Base-by-base conservation (phyloP, 2,329 filamentous ascomycete species). In the Cyphellophora attinorum region DNA sequence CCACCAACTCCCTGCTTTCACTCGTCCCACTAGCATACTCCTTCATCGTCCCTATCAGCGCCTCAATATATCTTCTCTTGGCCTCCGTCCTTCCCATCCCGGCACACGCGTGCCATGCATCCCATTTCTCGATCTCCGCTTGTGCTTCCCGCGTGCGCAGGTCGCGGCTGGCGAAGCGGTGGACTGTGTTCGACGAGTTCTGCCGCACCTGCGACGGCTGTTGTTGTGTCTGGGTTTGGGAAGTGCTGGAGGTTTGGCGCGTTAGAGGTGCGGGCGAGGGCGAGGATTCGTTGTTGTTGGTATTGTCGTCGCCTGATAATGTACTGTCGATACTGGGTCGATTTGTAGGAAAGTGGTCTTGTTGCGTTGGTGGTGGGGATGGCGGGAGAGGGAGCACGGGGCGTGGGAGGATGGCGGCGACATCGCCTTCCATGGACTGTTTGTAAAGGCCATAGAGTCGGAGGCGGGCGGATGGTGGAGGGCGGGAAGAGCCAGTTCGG, bases 391-490 rank as follows among this genome's bases (percentile, higher is more conserved):
- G 45, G 30, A 32, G 58, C 27, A 64, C 66, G 25, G 91, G 89
- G 29, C 86, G 75, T 51, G 89, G 80, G 81, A 95, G 93, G 32
- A 96, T 85, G 31, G 85, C 84, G 48, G 91, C 83, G 19, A 96
- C 88, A 60, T 98, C 85, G 31, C 91, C 91, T 66, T 98, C 74
- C 91, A 96, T 96, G 43, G 86, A 86, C 62, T 98, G 91, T 58
- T 98, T 98, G 67, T 98, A 98, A 47, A 98, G 72, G 45, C 91
- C 91, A 79, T 98, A 98, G 42, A 98, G 81, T 39, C 83, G 82
- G 49, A 98, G 70, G 38, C 91, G 81, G 54, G 93, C 88, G 41
- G 73, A 68, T 2, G 86, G 76, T 31, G 91, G 91, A 29, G 91
- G 91, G 43, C 91, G 81, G 44, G 85, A 78, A 34, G 85, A 85